Percentiles rank a stretch among this genome's conserved stretches.
phyloP scores from a whole-genome alignment of 23 red algal genomes.

The Gracilaria caudata region DNA sequence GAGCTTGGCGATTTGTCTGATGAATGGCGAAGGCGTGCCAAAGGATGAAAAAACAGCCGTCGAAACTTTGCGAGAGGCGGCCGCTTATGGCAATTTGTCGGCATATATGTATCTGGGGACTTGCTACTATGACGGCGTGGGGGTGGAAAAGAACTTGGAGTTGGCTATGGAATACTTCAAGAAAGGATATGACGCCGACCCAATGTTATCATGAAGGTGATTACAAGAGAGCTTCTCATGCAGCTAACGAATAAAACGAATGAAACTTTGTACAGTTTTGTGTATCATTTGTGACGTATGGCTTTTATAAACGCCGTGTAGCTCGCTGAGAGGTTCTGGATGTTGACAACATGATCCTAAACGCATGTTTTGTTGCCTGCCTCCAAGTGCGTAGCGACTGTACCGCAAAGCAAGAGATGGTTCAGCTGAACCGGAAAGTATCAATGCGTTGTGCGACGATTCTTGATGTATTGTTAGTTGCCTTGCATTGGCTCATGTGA shows the following conservation, averaged over 20 bases:
- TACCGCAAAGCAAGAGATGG: too few relatives aligned
- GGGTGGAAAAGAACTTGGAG: background rate
- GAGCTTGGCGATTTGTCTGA: conserved; percentile 22
- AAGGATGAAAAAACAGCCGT: conserved; percentile 35
- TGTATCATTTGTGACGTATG: too few relatives aligned
- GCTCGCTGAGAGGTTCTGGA: too few relatives aligned
- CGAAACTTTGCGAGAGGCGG: conserved; percentile 1
- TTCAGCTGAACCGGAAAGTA: too few relatives aligned
- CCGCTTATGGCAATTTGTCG: conserved; percentile 1
- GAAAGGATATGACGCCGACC: conserved; percentile 21
- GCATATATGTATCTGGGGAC: conserved; percentile 38
- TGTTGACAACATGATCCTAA: background rate
- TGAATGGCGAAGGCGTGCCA: conserved; percentile 46
- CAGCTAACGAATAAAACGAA: background rate
- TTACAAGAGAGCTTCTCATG: too few relatives aligned
- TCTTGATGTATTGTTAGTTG: too few relatives aligned
- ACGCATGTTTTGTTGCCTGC: conserved; percentile 6
- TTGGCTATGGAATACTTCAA: background rate
- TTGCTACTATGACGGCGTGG: conserved; percentile 52
- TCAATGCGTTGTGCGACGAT: too few relatives aligned
- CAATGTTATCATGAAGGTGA: background rate
- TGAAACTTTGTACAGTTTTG: too few relatives aligned
- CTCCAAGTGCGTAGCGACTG: too few relatives aligned
- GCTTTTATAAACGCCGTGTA: too few relatives aligned
- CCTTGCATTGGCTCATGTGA: too few relatives aligned